Percentiles rank a stretch among this genome's conserved stretches.
phyloP scores from a whole-genome alignment of 768 basidiomycete species.

The Naematelia encephala region DNA sequence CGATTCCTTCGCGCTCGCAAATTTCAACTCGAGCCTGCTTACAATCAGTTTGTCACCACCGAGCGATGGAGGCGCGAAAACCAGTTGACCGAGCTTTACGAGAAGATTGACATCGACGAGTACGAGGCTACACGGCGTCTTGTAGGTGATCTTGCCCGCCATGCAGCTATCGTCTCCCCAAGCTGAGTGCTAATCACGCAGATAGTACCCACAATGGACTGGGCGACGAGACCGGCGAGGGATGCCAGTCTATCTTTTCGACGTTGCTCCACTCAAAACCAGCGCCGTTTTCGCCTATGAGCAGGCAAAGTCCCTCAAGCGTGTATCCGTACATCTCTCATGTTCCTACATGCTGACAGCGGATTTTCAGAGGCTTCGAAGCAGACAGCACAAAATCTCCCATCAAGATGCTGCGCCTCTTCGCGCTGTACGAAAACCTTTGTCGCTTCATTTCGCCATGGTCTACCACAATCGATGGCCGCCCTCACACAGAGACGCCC shows the following conservation, averaged over 20 bases:
- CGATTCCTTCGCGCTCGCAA: slow-evolving; percentile 78
- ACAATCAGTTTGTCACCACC: slow-evolving; percentile 66
- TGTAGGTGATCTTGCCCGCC: slow-evolving; percentile 13
- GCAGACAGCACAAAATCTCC: neutral
- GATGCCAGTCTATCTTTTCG: slow-evolving; percentile 22
- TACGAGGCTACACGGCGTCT: slow-evolving; percentile 57
- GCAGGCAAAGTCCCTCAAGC: slow-evolving; percentile 12
- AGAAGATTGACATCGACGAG: slow-evolving; percentile 60
- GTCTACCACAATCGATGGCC: slow-evolving; percentile 12
- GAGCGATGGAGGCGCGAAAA: slow-evolving; percentile 67
- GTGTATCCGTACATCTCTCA: neutral
- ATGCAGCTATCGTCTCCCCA: neutral
- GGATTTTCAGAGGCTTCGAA: neutral
- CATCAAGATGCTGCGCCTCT: slow-evolving; percentile 18
- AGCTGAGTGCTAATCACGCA: slow-evolving; percentile 6
- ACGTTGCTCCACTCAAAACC: slow-evolving; percentile 12
- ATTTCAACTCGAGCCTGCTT: slow-evolving; percentile 63
- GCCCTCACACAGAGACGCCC: slow-evolving; percentile 16
- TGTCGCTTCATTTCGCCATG: slow-evolving; percentile 8
- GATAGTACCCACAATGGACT: slow-evolving; percentile 25
- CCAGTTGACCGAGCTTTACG: slow-evolving; percentile 63
- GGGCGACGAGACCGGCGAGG: slow-evolving; percentile 21
- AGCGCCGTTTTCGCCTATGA: slow-evolving; percentile 16
- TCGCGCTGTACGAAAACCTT: slow-evolving; percentile 27
- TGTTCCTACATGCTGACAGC: neutral